phyloP scores from a whole-genome alignment of 768 basidiomycete species.

The Coprinellus aureogranulatus region DNA sequence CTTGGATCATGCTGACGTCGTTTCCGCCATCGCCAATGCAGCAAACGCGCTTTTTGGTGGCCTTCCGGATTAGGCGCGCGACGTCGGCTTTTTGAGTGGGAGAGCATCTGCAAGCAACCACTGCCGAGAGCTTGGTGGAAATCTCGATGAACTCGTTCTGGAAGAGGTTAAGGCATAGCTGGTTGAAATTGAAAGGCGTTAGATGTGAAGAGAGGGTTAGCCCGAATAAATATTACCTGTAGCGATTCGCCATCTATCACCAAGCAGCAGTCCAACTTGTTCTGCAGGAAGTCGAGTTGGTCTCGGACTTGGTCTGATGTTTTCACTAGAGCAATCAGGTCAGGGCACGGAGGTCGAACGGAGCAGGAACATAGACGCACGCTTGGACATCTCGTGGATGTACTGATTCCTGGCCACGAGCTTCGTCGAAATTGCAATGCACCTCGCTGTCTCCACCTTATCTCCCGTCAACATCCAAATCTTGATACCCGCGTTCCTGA shows the following conservation, averaged over 20 bases:
- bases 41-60: slow-evolving; percentile 90
- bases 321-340: slow-evolving; percentile 59
- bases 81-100: slow-evolving; percentile 99
- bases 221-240: slow-evolving; percentile 49
- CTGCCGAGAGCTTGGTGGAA: slow-evolving; percentile 91
- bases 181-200: slow-evolving; percentile 1
- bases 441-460: slow-evolving; percentile 98
- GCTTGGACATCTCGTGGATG: slow-evolving; percentile 92
- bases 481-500: slow-evolving; percentile 94
- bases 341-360: background rate
- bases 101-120: slow-evolving; percentile 96
- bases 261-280: slow-evolving; percentile 94
- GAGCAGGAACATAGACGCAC: slow-evolving; percentile 43
- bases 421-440: slow-evolving; percentile 97
- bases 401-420: slow-evolving; percentile 95
- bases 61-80: slow-evolving; percentile 84
- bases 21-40: slow-evolving; percentile 98
- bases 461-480: slow-evolving; percentile 97
- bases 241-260: slow-evolving; percentile 98
- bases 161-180: slow-evolving; percentile 91
- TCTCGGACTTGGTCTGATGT: slow-evolving; percentile 79
- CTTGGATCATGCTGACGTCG: slow-evolving; percentile 99
- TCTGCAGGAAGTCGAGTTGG: slow-evolving; percentile 89
- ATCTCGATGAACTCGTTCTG: slow-evolving; percentile 94
- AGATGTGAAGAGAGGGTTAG: background rate